Base-by-base conservation (phyloP, 2,329 filamentous ascomycete species). In the Pseudopithomyces chartarum region DNA sequence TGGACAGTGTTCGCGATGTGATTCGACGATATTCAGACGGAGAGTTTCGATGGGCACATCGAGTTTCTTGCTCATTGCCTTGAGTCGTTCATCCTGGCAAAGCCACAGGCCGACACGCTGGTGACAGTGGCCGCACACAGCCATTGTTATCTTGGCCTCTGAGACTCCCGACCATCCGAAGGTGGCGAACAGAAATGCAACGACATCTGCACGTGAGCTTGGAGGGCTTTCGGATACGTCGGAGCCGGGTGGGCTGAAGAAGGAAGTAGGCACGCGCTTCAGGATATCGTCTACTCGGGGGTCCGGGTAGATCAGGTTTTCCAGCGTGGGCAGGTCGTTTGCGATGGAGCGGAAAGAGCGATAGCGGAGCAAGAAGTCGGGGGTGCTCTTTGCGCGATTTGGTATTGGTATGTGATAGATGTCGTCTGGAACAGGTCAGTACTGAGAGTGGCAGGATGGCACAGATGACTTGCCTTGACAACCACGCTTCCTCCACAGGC, bases 101-200 rank as follows among this genome's bases (percentile, higher is more conserved):
- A 99, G 89, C 95, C 95, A 99, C 2, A 99, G 82, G 0, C 95
- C 95, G 0, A 98, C 81, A 1, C 93, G 87, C 57, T 95, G 87
- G 69, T 96, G 90, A 73, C 95, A 99, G 19, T 91, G 90, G 56
- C 89, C 84, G 74, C 95, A 99, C 4, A 87, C 87, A 6, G 90
- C 88, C 15, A 94, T 85, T 58, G 91, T 90, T 39, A 88, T 86
- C 20, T 89, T 85, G 1, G 86, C 78, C 54, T 70, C 87, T 75
- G 67, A 87, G 77, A 70, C 82, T 77, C 78, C 80, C n/a, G 71
- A 70, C 80, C 81, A 83, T 57, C 81, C 80, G 57, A 79, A 80
- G 19, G 82, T 65, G 2, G 80, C 72, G 32, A 76, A 70, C 17
- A 66, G 57, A 44, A 76, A 72, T 22, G 73, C 67, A 32, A 65